Conservation (phyloP, 2,329 filamentous ascomycete genomes). For the Ophiostoma piceae region DNA sequence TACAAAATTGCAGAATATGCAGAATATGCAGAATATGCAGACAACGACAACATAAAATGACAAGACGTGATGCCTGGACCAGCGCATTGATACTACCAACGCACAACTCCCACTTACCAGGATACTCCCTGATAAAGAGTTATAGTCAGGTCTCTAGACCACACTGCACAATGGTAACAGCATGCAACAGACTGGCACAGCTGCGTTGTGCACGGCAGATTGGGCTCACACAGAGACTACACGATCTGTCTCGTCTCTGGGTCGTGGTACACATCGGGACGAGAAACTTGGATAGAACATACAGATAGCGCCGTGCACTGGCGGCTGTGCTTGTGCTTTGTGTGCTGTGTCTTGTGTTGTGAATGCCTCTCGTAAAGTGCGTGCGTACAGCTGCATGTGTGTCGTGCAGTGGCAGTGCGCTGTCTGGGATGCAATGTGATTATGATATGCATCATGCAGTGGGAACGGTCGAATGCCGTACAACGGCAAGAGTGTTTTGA, state of each 20-base stretch:
- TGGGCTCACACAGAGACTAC: background rate
- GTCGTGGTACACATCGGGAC: conserved; percentile 7
- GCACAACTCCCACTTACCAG: background rate
- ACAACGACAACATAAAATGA: background rate
- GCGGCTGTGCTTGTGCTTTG: background rate
- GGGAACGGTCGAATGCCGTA: background rate
- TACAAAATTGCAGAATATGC: no score
- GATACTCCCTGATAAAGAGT: background rate
- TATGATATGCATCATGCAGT: conserved; percentile 5
- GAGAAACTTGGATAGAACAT: background rate
- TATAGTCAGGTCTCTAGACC: background rate
- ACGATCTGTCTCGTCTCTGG: conserved; percentile 1
- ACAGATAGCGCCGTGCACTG: background rate
- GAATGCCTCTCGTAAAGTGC: background rate
- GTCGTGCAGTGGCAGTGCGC: background rate
- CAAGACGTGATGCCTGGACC: background rate
- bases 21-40: background rate
- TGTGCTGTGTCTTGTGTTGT: background rate
- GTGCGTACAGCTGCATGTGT: conserved; percentile 8
- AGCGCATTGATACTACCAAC: background rate
- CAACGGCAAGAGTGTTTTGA: background rate
- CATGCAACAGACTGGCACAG: background rate
- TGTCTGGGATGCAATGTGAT: background rate
- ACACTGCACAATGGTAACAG: background rate
- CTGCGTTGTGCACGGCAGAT: background rate